Base-by-base conservation (phyloP, 2,329 filamentous ascomycete species). In the Xylaria sp. region DNA sequence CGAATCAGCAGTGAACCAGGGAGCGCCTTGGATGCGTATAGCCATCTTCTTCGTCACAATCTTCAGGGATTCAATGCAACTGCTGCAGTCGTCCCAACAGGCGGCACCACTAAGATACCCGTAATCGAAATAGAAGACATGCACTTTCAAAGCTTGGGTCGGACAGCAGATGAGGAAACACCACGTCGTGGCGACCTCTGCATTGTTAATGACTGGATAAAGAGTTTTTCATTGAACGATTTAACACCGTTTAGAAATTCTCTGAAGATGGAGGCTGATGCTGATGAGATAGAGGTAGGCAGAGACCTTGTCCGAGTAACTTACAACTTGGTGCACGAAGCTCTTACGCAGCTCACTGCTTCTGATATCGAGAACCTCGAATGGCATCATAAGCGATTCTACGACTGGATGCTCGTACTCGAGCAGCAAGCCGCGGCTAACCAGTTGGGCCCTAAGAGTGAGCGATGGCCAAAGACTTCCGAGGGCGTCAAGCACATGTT, bases 91-190 rank as follows among this genome's bases (percentile, higher is more conserved):
- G 29, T 58, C 17, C 44, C 59, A 9, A 1, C 58, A 2, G 50
- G 59, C 11, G 42, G 22, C 13, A 20, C 15, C 20, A 17, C 27
- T 11, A 29, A 53, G 38, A 31, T 15, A 25, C 11, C 51, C 1
- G 58, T 69, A 15, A 25, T 69, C 3, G 62, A 67, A 36, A 58
- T 69, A 13, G 57, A 67, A 29, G 62, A 61, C 45, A 57, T 69
- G 42, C 47, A 36, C 39, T 67, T 51, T 33, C 33, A 42, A 17
- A 64, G 60, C 22, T 29, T 66, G 31, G 63, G 63, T 1, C 58
- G 58, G 9, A 42, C 33, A 31, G 38, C 13, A 22, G 58, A 61
- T 20, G 58, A 51, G 33, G 33, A 33, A 42, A 27, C 31, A 17
- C 22, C 45, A 11, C 45, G 31, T n/a, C 55, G 56, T 33, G 29